These are phyloP conservation scores for Beauveria australis DNA, from an alignment of 2,329 filamentous ascomycete genomes.

Conservation along the genomic window DNA sequence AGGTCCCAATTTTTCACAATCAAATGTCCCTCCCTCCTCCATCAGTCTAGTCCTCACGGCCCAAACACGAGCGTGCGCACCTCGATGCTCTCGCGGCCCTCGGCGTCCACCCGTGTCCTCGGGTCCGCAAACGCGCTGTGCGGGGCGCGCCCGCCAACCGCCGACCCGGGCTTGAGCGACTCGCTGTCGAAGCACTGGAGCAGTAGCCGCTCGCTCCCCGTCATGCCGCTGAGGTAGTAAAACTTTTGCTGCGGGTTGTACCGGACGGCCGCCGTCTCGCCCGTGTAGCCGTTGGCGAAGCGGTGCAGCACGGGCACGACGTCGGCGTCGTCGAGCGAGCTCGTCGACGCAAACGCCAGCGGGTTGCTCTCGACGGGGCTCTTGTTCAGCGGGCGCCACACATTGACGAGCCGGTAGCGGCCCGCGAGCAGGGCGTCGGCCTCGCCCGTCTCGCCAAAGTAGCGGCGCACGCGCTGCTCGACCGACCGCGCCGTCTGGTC, in stretches of 20 bases:
- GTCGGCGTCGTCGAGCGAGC: constrained; percentile 52
- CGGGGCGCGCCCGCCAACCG: constrained; percentile 51
- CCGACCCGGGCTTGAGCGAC: constrained; percentile 37
- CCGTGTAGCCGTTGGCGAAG: constrained; percentile 55
- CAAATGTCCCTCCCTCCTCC: neutral
- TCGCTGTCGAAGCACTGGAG: constrained; percentile 73
- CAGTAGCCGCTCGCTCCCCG: constrained; percentile 60
- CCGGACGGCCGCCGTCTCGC: constrained; percentile 65
- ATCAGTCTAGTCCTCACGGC: constrained; percentile 24
- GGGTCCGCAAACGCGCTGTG: constrained; percentile 78
- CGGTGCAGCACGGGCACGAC: constrained; percentile 66
- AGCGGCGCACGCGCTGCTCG: constrained; percentile 56
- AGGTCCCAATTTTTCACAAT: neutral
- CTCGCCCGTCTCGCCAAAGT: constrained; percentile 50
- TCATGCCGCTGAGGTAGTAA: constrained; percentile 77
- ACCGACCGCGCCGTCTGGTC: constrained; percentile 69
- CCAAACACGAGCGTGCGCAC: constrained; percentile 81
- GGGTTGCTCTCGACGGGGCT: constrained; percentile 58
- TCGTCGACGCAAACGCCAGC: constrained; percentile 59
- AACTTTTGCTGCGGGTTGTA: constrained; percentile 58
- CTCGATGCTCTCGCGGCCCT: constrained; percentile 79
- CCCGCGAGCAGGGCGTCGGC: constrained; percentile 57
- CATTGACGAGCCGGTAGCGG: constrained; percentile 77
- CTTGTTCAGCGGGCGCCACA: constrained; percentile 63
- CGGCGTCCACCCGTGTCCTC: constrained; percentile 59